Conservation (phyloP, 768 basidiomycete genomes). For the Boletus reticuloceps region DNA sequence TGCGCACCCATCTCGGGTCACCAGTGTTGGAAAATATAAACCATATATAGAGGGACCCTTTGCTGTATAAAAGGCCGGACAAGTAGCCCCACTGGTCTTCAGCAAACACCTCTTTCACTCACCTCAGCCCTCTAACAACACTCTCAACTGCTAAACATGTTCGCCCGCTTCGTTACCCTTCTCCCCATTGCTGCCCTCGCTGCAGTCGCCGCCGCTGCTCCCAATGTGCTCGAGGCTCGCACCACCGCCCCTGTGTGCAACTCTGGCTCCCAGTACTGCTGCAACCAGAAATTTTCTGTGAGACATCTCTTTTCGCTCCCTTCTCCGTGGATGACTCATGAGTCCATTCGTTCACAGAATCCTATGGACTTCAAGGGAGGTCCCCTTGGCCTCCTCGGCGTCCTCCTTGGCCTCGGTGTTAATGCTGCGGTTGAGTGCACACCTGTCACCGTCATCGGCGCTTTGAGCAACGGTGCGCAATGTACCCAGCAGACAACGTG, state of each 20-base stretch:
- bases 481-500: neutral
- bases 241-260: too few species aligned
- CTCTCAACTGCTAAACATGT: neutral
- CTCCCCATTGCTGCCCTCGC: neutral
- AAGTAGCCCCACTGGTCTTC: neutral
- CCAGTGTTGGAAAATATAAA: neutral
- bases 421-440: neutral
- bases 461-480: neutral
- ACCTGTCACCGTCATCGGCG: neutral
- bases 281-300: neutral
- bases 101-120: neutral
- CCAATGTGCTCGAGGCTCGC: neutral
- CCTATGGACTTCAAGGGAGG: too few species aligned
- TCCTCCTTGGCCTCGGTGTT: neutral
- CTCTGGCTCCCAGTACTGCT: neutral
- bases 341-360: neutral
- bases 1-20: neutral
- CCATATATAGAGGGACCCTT: neutral
- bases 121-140: neutral
- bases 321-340: neutral
- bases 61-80: neutral
- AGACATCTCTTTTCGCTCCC: neutral
- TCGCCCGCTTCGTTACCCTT: neutral
- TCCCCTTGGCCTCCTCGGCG: neutral
- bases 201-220: neutral